These are phyloP conservation scores for Ramalina peruviana DNA, from an alignment of 495 filamentous ascomycete species.

Conservation along the genomic window DNA sequence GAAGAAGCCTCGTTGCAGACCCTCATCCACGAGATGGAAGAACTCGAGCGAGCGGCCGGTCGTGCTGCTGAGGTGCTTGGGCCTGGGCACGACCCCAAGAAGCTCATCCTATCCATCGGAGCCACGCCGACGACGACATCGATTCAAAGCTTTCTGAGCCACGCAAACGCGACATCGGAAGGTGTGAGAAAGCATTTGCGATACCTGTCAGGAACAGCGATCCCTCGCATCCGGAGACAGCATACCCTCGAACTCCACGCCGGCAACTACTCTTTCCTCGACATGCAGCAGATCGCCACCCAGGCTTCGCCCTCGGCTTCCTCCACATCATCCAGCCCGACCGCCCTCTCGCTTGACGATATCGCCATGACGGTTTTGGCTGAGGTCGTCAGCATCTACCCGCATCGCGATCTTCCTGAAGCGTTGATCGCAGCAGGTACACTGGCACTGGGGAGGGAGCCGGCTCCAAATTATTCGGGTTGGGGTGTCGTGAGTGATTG, in stretches of 20 bases:
- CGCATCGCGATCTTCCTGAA: slow-evolving; percentile 39
- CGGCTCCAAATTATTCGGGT: slow-evolving; percentile 51
- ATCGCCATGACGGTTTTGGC: slow-evolving; percentile 57
- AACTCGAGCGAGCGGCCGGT: slow-evolving; percentile 35
- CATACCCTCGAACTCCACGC: slow-evolving; percentile 55
- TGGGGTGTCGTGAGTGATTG: slow-evolving; percentile 64
- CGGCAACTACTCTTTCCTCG: slow-evolving; percentile 58
- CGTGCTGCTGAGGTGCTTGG: slow-evolving; percentile 20
- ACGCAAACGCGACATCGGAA: not conserved
- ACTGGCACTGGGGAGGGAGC: slow-evolving; percentile 64
- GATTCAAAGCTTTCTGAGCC: slow-evolving; percentile 28
- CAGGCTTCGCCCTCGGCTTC: slow-evolving; percentile 35
- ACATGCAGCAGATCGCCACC: slow-evolving; percentile 72
- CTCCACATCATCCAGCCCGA: slow-evolving; percentile 23
- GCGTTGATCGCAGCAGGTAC: slow-evolving; percentile 57
- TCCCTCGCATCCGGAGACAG: slow-evolving; percentile 11
- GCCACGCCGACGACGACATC: slow-evolving; percentile 68
- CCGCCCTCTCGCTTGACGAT: slow-evolving; percentile 20
- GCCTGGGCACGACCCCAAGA: slow-evolving; percentile 5
- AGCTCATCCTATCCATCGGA: slow-evolving; percentile 56
- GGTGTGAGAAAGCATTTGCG: not conserved
- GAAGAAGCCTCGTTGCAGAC: slow-evolving; percentile 41
- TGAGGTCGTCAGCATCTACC: slow-evolving; percentile 61
- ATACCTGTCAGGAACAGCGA: slow-evolving; percentile 7
- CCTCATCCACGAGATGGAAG: slow-evolving; percentile 46